These are phyloP conservation scores for Vitis hybrid DNA, from an alignment of 177 flowering plant species.

Conservation along the genomic window DNA sequence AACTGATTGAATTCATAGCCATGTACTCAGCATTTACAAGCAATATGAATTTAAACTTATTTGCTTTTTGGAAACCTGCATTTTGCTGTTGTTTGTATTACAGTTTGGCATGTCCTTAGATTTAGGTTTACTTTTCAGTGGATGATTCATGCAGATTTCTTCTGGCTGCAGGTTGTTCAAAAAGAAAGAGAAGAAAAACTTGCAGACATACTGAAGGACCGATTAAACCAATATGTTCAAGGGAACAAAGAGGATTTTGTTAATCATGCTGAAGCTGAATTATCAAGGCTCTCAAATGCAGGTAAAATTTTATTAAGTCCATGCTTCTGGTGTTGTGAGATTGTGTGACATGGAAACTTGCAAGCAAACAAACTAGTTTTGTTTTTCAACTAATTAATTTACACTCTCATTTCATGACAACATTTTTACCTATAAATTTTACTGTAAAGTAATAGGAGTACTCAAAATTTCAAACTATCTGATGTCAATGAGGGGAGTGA, in stretches of 20 bases:
- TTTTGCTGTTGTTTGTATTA: too few relatives aligned
- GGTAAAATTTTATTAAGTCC: slow-evolving; percentile 34
- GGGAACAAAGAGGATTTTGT: slow-evolving; percentile 73
- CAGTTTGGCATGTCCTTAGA: too few relatives aligned
- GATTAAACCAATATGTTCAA: slow-evolving; percentile 78
- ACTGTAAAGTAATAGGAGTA: neutral
- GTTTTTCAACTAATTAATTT: too few relatives aligned
- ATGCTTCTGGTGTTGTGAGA: neutral
- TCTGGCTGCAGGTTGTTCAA: slow-evolving; percentile 62
- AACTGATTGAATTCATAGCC: too few relatives aligned
- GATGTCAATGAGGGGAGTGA: too few relatives aligned
- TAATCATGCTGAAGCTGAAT: slow-evolving; percentile 77
- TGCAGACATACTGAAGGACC: slow-evolving; percentile 54
- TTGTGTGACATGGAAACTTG: neutral
- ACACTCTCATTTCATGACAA: too few relatives aligned
- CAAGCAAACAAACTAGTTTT: too few relatives aligned
- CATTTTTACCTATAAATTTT: too few relatives aligned
- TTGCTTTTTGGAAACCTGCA: too few relatives aligned
- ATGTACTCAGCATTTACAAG: too few relatives aligned
- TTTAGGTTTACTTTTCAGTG: too few relatives aligned
- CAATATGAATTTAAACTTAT: too few relatives aligned
- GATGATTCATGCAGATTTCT: neutral
- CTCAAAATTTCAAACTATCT: neutral
- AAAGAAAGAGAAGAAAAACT: slow-evolving; percentile 96
- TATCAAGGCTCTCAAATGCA: slow-evolving; percentile 79